Conservation (phyloP, 23 red algal species). For the Porphyridium purpureum region DNA sequence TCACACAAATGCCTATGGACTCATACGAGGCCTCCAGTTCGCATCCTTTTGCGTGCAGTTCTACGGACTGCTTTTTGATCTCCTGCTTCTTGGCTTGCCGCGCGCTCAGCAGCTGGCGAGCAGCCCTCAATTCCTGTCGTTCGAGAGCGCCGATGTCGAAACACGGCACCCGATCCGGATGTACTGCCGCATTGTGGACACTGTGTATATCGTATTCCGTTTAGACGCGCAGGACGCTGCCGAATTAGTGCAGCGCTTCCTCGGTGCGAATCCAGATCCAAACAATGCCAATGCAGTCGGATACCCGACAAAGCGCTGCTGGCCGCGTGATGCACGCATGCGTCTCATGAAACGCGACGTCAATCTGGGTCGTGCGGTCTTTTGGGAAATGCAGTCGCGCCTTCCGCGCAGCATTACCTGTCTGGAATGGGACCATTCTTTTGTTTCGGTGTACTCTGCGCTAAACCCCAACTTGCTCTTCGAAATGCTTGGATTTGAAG, state of each 20-base stretch:
- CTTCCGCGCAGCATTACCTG: conserved; percentile 53
- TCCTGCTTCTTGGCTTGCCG: conserved; percentile 47
- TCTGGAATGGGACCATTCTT: conserved; percentile 61
- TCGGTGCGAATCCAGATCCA: conserved; percentile 74
- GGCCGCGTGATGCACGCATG: conserved; percentile 92
- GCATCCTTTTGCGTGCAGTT: conserved; percentile 80
- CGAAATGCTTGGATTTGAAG: conserved; percentile 96
- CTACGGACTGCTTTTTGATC: conserved; percentile 62
- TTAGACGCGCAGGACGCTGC: conserved; percentile 48
- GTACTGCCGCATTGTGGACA: conserved; percentile 77
- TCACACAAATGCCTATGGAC: conserved; percentile 79
- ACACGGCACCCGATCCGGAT: conserved; percentile 54
- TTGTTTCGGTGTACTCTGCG: conserved; percentile 77
- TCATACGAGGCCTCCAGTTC: conserved; percentile 82
- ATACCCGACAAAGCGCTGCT: conserved; percentile 84
- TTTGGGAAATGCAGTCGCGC: conserved; percentile 83
- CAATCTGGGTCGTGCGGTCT: conserved; percentile 76
- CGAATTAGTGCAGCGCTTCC: conserved; percentile 51
- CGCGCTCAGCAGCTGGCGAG: conserved; percentile 62
- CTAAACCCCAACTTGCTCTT: conserved; percentile 86
- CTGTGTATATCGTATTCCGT: conserved; percentile 75
- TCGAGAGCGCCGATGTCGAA: conserved; percentile 33
- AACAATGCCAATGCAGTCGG: conserved; percentile 93
- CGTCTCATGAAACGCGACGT: conserved; percentile 78
- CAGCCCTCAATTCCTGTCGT: conserved; percentile 27